Evolutionary conservation across 2,329 filamentous ascomycete species (phyloP), one percentile per base, ranked within the genome.

Genomic region (Shiraia sp.): DNA sequence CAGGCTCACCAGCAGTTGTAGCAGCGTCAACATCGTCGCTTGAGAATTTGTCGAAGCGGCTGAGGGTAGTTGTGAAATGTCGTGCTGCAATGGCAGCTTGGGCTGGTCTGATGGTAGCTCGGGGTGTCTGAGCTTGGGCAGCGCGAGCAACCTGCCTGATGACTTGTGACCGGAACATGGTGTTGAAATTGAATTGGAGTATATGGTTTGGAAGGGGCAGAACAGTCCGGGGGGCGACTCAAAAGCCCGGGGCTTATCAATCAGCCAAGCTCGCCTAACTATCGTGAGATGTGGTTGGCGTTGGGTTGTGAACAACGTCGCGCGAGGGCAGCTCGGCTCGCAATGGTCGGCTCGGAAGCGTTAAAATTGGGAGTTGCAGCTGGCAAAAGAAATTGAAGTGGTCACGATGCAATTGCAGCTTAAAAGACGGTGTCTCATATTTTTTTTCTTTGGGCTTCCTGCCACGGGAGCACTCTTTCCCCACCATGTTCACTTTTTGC

Each of bases 1-100:
- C 69, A 15, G 69, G 67, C 41, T 66, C 58, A 32, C 57, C 66
- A n/a, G 65, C 53, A 2, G 68, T 70, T 1, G 68, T 64, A 1
- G 59, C 64, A 32, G 65, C 60, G 36, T 71, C 57, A 26, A 61
- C 45, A 24, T 65, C 57, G 12, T 65, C 59, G 10, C 44, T 42
- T 2, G 45, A 25, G 15, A 42, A 42, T 31, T 63, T 65, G 36
- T 69, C 59, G 34, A 60, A 49, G 24, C 64, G 59, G 32, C 38
- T 47, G 12, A 61, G 53, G 6, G 66, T 49, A n/a, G 43, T 43
- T 16, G 63, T 57, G 37, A 70, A 66, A 12, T 44, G 47, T 30
- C 66, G 60, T 22, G 19, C 19, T 22, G 19, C 4, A 27, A 59
- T 32, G 12, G 58, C 49, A 26, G 47, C 37, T 16, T 42, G 28